Evolutionary conservation across 108 stramenopile genomes (phyloP), one percentile per base, ranked within the genome.

Genomic region (Skeletonema tropicum): DNA sequence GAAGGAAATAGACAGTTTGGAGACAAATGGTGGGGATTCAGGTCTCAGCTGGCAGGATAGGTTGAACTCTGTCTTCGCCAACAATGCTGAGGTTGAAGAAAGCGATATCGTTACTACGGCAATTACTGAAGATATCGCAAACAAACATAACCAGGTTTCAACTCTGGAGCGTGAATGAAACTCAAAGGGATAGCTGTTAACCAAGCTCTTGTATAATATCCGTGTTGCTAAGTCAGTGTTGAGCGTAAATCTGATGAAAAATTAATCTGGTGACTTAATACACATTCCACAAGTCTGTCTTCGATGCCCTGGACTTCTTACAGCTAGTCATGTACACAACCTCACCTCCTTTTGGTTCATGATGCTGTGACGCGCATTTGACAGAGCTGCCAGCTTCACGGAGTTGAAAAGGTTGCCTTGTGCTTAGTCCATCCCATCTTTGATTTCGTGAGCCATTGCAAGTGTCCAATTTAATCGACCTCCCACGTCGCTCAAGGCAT

Each of bases 311-410:
- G 0, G 46, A 39, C 57, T 64, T 69, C 60, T 70, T 77, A 29
- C 76, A 77, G 8, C 69, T 70, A 9, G 62, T 65, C 76, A 77
- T 77, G 55, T 71, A 77, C 4, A 77, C 19, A 8, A 17, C 26
- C 38, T 77, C 76, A 0, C 70, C 76, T 52, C 66, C 63, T 41
- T 59, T 70, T 64, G 76, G 76, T 55, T 77, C 64, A 59, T 77
- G 76, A 31, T 77, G 76, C 38, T 77, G 76, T 32, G 76, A 71
- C 30, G 64, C 76, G 55, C 76, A 77, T 41, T 70, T 70, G 4
- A 39, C 35, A 57, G 35, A 45, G 9, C 66, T 71, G 6, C 76
- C 76, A 39, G 69, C 69, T 57, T 64, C 70, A 35, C 49, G 63
- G 17, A 77, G 70, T 55, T 66, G 63, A 57, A 70, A 77, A 23